A percentile compares a stretch with the other conserved stretches of the same genome.
Evolutionary conservation across 2,329 filamentous ascomycete genomes (phyloP).

Genomic region (Ophioceras dolichostomum): DNA sequence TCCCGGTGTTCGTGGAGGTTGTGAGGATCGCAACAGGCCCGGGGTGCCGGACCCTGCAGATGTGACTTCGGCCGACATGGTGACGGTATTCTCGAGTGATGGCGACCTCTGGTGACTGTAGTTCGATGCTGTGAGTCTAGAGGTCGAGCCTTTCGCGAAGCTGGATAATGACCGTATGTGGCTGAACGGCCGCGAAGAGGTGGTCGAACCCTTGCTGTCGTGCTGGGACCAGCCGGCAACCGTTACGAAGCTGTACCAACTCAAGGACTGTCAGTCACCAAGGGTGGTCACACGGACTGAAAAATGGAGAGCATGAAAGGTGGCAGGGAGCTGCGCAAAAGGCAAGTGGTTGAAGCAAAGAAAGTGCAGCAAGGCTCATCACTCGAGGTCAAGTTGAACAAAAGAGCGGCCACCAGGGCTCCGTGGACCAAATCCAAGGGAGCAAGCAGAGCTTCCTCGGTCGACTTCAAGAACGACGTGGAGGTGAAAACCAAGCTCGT

Average conservation of each 20-base stretch:
- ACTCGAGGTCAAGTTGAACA: not conserved
- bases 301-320: not conserved
- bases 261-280: conserved; percentile 1
- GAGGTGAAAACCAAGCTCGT: not conserved
- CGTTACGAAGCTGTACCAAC: conserved; percentile 34
- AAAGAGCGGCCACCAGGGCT: not conserved
- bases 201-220: conserved; percentile 17
- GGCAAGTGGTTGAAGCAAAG: not conserved
- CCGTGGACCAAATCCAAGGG: not conserved
- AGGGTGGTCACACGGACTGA: not conserved
- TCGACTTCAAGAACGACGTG: not conserved
- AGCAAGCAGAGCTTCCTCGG: not conserved
- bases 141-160: conserved; percentile 22
- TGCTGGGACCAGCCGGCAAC: conserved; percentile 40
- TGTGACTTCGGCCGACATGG: conserved; percentile 19
- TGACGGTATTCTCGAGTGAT: conserved; percentile 23
- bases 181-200: conserved; percentile 22
- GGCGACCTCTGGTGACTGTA: conserved; percentile 12
- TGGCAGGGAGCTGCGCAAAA: not conserved
- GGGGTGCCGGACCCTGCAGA: conserved; percentile 10
- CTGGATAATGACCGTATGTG: conserved; percentile 42
- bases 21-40: conserved; percentile 6
- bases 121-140: conserved; percentile 25
- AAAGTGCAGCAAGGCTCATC: not conserved
- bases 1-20: not conserved